Percentiles rank a stretch among this genome's conserved stretches.
These are phyloP conservation scores for Cytospora leucostoma DNA, from an alignment of 2,329 filamentous ascomycete species.

Conservation along the genomic window DNA sequence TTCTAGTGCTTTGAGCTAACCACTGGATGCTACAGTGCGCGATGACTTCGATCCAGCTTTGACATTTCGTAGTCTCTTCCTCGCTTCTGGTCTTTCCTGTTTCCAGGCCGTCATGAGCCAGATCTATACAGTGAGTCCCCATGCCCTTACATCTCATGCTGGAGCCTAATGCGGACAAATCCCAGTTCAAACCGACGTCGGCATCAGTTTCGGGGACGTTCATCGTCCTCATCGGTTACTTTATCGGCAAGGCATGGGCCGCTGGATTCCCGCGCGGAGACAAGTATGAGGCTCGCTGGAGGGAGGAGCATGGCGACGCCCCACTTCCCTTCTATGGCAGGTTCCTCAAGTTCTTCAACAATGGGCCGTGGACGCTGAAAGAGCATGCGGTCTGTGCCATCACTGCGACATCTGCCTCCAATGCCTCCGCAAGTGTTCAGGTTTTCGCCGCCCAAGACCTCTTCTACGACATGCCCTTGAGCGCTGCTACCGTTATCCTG, in stretches of 20 bases:
- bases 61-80: conserved; percentile 54
- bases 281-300: conserved; percentile 49
- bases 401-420: conserved; percentile 55
- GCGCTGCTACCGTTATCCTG: conserved; percentile 49
- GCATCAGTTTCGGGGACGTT: conserved; percentile 54
- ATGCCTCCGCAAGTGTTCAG: conserved; percentile 43
- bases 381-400: conserved; percentile 58
- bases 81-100: conserved; percentile 50
- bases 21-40: conserved; percentile 32
- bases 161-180: conserved; percentile 13
- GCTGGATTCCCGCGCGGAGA: conserved; percentile 54
- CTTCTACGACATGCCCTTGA: conserved; percentile 52
- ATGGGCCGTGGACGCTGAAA: conserved; percentile 54
- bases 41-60: conserved; percentile 55
- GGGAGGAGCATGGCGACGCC: conserved; percentile 42
- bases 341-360: conserved; percentile 49
- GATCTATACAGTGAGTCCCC: conserved; percentile 50
- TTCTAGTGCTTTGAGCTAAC: too few species aligned
- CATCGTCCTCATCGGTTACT: conserved; percentile 59
- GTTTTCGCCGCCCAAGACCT: conserved; percentile 53
- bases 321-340: conserved; percentile 45
- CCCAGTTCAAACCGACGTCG: conserved; percentile 54
- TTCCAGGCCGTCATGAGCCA: conserved; percentile 59
- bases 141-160: background rate
- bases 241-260: conserved; percentile 52